Percentiles rank a stretch among this genome's conserved stretches.
phyloP scores from a whole-genome alignment of 768 basidiomycete species.

The Cubamyces lactineus region DNA sequence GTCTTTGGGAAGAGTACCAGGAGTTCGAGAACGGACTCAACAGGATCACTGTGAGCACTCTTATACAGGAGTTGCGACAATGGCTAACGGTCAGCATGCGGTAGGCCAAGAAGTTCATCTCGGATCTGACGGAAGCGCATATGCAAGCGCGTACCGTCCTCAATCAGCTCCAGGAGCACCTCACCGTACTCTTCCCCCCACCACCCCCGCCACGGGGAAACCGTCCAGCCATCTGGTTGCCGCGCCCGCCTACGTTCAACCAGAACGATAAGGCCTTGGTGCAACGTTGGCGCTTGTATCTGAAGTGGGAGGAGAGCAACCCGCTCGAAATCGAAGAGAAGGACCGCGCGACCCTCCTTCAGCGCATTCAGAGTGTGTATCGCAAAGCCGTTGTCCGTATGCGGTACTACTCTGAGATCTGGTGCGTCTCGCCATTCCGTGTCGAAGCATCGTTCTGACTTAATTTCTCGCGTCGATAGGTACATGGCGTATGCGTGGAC shows the following conservation, averaged over 20 bases:
- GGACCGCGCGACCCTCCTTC: constrained; percentile 66
- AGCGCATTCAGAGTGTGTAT: constrained; percentile 80
- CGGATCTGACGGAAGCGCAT: constrained; percentile 88
- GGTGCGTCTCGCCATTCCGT: constrained; percentile 51
- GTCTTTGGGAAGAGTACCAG: constrained; percentile 92
- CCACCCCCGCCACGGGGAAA: constrained; percentile 46
- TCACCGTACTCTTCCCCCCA: constrained; percentile 60
- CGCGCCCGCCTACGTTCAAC: constrained; percentile 73
- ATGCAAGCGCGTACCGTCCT: constrained; percentile 94
- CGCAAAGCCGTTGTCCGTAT: constrained; percentile 88
- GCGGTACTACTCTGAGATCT: constrained; percentile 94
- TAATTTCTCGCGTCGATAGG: constrained; percentile 47
- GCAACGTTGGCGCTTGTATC: constrained; percentile 88
- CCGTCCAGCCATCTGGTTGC: constrained; percentile 57
- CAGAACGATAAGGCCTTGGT: constrained; percentile 72
- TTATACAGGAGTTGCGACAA: not conserved
- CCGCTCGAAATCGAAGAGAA: constrained; percentile 90
- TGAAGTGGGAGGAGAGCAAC: constrained; percentile 96
- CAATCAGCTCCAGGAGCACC: constrained; percentile 75
- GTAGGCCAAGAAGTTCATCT: constrained; percentile 93
- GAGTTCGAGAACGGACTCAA: constrained; percentile 89
- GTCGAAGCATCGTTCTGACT: not conserved
- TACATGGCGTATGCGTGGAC: constrained; percentile 91
- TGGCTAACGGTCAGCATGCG: not conserved
- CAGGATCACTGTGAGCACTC: constrained; percentile 68